Evolutionary conservation across 2,329 filamentous ascomycete species (phyloP).

Genomic region (Aspergillus viridinutans): DNA sequence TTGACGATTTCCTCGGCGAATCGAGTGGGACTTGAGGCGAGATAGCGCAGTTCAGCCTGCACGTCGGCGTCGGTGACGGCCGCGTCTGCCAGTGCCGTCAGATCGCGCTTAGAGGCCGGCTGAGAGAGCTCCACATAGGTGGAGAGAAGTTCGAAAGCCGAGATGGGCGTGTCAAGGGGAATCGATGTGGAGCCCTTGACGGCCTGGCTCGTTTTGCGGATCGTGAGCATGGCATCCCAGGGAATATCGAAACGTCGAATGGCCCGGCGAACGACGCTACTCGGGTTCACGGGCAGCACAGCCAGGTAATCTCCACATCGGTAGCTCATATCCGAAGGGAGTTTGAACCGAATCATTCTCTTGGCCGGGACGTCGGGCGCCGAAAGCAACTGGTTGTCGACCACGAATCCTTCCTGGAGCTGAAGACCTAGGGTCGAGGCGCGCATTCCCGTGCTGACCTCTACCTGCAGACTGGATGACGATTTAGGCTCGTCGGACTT

Average conservation of each 20-base stretch:
- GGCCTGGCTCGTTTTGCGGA: slow-evolving; percentile 51
- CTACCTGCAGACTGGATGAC: slow-evolving; percentile 37
- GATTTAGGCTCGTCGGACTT: slow-evolving; percentile 30
- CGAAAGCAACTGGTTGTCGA: slow-evolving; percentile 52
- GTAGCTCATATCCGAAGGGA: slow-evolving; percentile 64
- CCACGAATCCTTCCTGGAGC: slow-evolving; percentile 57
- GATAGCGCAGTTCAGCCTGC: slow-evolving; percentile 37
- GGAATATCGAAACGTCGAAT: slow-evolving; percentile 62
- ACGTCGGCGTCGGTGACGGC: slow-evolving; percentile 47
- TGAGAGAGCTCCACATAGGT: slow-evolving; percentile 71
- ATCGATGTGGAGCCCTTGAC: slow-evolving; percentile 36
- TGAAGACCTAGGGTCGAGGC: slow-evolving; percentile 60
- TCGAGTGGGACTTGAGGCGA: slow-evolving; percentile 25
- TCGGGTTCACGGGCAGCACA: slow-evolving; percentile 66
- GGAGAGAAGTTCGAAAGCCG: slow-evolving; percentile 60
- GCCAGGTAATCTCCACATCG: slow-evolving; percentile 72
- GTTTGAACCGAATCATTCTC: slow-evolving; percentile 62
- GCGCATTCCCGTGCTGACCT: slow-evolving; percentile 51
- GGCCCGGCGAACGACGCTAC: slow-evolving; percentile 57
- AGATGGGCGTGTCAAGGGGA: slow-evolving; percentile 54
- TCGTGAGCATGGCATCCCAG: slow-evolving; percentile 64
- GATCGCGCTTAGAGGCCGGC: slow-evolving; percentile 64
- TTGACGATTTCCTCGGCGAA: slow-evolving; percentile 49
- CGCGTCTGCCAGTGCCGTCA: slow-evolving; percentile 44
- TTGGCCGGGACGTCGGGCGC: slow-evolving; percentile 52